Conservation (phyloP, 2,329 filamentous ascomycete genomes). For the Chalara sp. region DNA sequence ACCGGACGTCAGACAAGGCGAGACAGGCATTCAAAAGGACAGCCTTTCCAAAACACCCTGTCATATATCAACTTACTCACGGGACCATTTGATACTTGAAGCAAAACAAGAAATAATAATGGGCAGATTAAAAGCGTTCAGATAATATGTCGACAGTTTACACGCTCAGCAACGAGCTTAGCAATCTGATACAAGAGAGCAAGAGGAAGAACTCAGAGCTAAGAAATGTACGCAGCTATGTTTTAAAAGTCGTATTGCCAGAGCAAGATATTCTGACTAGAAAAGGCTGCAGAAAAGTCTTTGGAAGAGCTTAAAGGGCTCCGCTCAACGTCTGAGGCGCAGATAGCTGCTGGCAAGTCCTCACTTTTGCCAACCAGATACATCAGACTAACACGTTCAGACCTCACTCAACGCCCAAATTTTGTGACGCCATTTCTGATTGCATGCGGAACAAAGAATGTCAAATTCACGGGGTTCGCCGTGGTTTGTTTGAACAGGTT, state of each 20-base stretch:
- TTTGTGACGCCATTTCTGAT: conserved; percentile 94
- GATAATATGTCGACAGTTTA: no score
- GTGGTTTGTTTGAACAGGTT: conserved; percentile 85
- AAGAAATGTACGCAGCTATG: conserved; percentile 54
- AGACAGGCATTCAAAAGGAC: neutral
- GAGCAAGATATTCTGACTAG: conserved; percentile 11
- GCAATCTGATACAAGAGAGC: conserved; percentile 88
- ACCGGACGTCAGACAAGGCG: conserved; percentile 6
- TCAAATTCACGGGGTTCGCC: conserved; percentile 81
- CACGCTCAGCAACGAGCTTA: conserved; percentile 51
- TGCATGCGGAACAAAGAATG: conserved; percentile 83
- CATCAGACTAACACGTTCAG: conserved; percentile 38
- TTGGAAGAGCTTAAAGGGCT: conserved; percentile 80
- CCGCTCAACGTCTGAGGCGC: conserved; percentile 64
- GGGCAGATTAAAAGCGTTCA: no score
- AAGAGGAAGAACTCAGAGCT: conserved; percentile 92
- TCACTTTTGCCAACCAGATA: conserved; percentile 2
- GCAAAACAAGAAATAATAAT: no score
- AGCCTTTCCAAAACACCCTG: neutral
- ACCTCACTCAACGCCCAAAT: conserved; percentile 71
- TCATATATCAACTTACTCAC: no score
- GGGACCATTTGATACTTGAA: no score
- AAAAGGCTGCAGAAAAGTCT: conserved; percentile 84
- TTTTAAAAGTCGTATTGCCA: conserved; percentile 7
- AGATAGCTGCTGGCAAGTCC: conserved; percentile 29